These are phyloP conservation scores for Neofusicoccum laricinum DNA, from an alignment of 2,329 filamentous ascomycete species.

Conservation along the genomic window DNA sequence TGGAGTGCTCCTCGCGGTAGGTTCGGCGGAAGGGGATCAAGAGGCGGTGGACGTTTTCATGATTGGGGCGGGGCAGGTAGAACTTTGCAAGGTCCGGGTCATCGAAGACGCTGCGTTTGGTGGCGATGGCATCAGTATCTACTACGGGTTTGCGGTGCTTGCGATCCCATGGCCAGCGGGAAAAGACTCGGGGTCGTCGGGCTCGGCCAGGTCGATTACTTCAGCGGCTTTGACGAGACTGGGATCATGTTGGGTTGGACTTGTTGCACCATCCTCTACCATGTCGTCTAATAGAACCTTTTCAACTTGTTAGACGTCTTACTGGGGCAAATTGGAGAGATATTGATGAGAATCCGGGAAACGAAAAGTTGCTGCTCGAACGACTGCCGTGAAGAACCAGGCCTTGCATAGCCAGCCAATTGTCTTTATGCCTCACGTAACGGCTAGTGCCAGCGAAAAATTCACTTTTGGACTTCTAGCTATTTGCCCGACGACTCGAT, in stretches of 20 bases:
- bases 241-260: neutral
- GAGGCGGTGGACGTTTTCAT: slow-evolving; percentile 59
- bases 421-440: neutral
- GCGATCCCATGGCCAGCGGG: neutral
- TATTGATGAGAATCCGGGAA: too few species aligned
- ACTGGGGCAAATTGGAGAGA: too few species aligned
- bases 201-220: neutral
- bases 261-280: neutral
- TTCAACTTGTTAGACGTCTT: neutral
- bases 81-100: slow-evolving; percentile 53
- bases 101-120: slow-evolving; percentile 37
- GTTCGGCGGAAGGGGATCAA: slow-evolving; percentile 58
- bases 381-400: too few species aligned
- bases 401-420: too few species aligned
- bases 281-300: neutral
- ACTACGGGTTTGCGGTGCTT: neutral
- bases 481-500: slow-evolving; percentile 61
- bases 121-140: neutral
- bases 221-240: neutral
- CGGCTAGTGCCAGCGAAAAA: neutral
- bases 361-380: too few species aligned
- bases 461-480: slow-evolving; percentile 57
- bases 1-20: slow-evolving; percentile 52
- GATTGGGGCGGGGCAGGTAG: slow-evolving; percentile 56
- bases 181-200: neutral